These are phyloP conservation scores for Mortierella hygrophila DNA, from an alignment of 192 early-diverging fungal genomes.

Conservation along the genomic window DNA sequence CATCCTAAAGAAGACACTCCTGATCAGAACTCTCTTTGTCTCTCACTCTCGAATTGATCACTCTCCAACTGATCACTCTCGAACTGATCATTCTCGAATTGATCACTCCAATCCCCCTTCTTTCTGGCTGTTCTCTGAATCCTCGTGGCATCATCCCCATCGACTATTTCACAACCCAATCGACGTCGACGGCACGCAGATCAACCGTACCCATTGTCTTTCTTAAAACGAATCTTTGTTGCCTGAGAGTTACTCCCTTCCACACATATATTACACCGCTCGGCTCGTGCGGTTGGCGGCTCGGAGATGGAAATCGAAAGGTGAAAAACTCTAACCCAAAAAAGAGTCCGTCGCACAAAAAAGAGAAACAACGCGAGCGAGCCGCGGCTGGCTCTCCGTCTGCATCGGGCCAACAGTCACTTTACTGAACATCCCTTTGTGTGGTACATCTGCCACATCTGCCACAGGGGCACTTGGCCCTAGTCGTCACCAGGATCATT, in stretches of 20 bases:
- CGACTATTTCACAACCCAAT: not conserved
- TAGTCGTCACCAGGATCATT: no score
- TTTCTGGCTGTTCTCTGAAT: no score
- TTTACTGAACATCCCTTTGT: not conserved
- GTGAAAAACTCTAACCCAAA: not conserved
- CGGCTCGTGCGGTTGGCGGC: slow-evolving; percentile 5
- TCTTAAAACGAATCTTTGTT: no score
- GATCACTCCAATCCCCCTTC: no score
- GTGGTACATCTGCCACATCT: no score
- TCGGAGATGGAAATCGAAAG: not conserved
- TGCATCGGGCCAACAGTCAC: not conserved
- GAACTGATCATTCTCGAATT: no score
- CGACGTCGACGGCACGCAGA: not conserved
- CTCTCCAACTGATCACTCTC: no score
- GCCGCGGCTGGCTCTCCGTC: not conserved
- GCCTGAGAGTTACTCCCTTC: not conserved
- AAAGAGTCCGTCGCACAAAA: not conserved
- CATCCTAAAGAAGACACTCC: no score
- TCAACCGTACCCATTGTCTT: not conserved
- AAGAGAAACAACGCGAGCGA: not conserved
- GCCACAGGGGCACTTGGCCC: no score
- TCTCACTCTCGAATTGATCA: no score
- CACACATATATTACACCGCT: not conserved
- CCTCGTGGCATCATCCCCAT: not conserved
- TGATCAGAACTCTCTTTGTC: no score